Percentiles rank a stretch among this genome's conserved stretches.
Evolutionary conservation across 2,329 filamentous ascomycete species (phyloP).

Genomic region (Helicocarpus griseus): DNA sequence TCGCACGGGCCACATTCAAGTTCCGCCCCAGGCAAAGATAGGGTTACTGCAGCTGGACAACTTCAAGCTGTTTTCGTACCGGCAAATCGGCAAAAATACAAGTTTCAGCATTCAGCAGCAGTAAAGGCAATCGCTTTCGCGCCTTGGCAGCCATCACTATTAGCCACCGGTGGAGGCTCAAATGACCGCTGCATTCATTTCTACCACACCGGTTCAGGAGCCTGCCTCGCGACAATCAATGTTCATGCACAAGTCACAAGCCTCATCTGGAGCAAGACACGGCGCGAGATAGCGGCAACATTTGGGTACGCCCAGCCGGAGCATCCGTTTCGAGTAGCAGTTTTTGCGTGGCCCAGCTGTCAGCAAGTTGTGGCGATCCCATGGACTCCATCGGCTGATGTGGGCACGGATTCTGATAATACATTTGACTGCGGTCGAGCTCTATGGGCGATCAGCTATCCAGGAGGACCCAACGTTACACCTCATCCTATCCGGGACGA

Average conservation of each 20-base stretch:
- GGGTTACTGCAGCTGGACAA: background rate
- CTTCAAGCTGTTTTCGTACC: constrained; percentile 41
- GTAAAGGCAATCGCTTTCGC: constrained; percentile 97
- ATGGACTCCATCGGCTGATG: constrained; percentile 53
- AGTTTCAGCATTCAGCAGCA: constrained; percentile 71
- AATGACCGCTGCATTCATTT: constrained; percentile 96
- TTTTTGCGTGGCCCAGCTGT: constrained; percentile 92
- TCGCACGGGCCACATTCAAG: too few relatives aligned
- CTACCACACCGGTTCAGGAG: constrained; percentile 76
- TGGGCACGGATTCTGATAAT: constrained; percentile 17
- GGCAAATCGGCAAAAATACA: constrained; percentile 54
- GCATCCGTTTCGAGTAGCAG: constrained; percentile 77
- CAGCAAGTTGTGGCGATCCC: constrained; percentile 75
- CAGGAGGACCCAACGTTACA: constrained; percentile 46
- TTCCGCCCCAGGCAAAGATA: background rate
- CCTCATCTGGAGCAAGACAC: constrained; percentile 77
- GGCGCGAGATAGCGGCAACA: constrained; percentile 81
- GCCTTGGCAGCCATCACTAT: constrained; percentile 77
- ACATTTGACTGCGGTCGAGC: constrained; percentile 43
- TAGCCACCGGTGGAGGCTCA: constrained; percentile 86
- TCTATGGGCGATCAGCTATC: constrained; percentile 80
- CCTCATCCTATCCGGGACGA: background rate
- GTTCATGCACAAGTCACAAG: constrained; percentile 90
- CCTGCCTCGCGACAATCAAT: constrained; percentile 78
- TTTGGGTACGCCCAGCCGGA: constrained; percentile 91